These are phyloP conservation scores for Paecilomyces sp. DNA, from an alignment of 2,329 filamentous ascomycete species.

Conservation along the genomic window DNA sequence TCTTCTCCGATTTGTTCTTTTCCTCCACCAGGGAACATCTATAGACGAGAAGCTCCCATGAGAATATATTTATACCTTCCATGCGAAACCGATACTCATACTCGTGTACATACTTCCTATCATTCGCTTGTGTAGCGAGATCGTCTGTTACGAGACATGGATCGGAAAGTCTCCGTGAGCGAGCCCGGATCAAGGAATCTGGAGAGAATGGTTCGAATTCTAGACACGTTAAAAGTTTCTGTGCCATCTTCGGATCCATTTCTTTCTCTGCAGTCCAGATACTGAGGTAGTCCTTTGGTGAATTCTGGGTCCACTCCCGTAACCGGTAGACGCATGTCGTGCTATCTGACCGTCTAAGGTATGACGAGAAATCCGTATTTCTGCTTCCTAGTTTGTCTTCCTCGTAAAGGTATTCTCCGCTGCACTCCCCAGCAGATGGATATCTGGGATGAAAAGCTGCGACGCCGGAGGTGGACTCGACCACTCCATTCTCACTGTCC, in stretches of 20 bases:
- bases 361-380: neutral
- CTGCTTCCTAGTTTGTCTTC: constrained; percentile 7
- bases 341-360: neutral
- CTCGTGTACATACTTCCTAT: neutral
- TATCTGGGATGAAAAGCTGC: constrained; percentile 58
- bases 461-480: constrained; percentile 54
- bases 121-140: neutral
- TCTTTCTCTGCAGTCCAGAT: neutral
- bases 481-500: constrained; percentile 36
- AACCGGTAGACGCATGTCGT: neutral
- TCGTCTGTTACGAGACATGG: too few relatives aligned
- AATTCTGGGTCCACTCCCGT: neutral
- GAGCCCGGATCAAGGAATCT: neutral
- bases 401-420: constrained; percentile 27
- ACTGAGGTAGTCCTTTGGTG: neutral
- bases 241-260: neutral
- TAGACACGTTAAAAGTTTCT: neutral
- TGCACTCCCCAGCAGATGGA: constrained; percentile 40
- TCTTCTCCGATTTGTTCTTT: neutral
- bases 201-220: neutral
- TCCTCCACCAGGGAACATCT: neutral
- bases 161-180: neutral
- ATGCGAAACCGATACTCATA: neutral
- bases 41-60: neutral
- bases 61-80: neutral